Base-by-base conservation (phyloP, 768 basidiomycete genomes). In the Grammothele lineata region DNA sequence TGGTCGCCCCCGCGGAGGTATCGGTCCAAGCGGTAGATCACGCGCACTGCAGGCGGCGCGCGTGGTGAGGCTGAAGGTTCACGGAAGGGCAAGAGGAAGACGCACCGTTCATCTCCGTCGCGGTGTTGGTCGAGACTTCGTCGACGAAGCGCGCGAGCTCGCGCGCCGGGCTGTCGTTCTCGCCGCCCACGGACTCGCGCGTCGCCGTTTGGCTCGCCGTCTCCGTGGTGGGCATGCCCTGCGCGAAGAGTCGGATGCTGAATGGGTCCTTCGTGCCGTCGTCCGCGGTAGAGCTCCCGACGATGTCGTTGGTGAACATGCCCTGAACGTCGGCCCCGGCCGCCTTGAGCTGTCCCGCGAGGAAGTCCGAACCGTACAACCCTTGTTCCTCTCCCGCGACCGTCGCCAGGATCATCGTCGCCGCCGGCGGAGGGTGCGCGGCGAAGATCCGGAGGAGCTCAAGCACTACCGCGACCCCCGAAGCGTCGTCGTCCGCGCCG, bases 1-100 rank as follows among this genome's bases (percentile, higher is more conserved):
- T 79, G 77, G 56, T 80, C 77, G 5, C 77, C 77, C n/a, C 76
- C 76, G 17, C 78, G 73, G 23, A 77, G 66, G 65, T 72, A 80
- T 12, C 77, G 70, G 56, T 80, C 77, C 14, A 71, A 70, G 14
- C 77, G 70, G 58, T 73, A 78, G 27, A 78, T 69, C 34, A 72
- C 62, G 44, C 74, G 74, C 2, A 79, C 76, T 80, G 46, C 8
- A 45, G 21, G 34, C 30, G 35, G 12, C 35, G 35, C 15, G 35
- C 6, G 35, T 8, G 35, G 9, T 8, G 35, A n/a, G n/a, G 35
- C n/a, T n/a, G n/a, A n/a, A n/a, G n/a, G n/a, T n/a, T n/a, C 9
- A 36, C 27, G 27, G 27, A 30, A 7, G 27, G 18, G 17, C 35
- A 17, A n/a, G 45, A 5, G n/a, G 22, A 12, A 22, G 18, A 62